Base-by-base conservation (phyloP, 2,329 filamentous ascomycete species). In the Lasiodiplodia theobromae region DNA sequence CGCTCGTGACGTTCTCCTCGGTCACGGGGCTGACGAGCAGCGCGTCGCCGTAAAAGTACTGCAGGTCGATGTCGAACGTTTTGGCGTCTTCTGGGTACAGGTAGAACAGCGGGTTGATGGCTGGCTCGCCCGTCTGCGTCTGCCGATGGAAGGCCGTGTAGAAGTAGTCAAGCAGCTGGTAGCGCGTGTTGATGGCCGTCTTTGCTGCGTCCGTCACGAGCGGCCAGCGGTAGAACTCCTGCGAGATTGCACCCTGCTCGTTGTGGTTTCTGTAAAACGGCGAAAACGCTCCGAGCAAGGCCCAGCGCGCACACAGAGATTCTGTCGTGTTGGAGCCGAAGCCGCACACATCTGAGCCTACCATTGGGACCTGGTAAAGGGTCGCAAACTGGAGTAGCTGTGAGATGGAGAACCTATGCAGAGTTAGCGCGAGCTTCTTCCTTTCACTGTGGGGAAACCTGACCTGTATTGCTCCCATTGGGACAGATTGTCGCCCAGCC, bases 181-280 rank as follows among this genome's bases (percentile, higher is more conserved):
- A 94, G n/a, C 92, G 86, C 58, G 89, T 88, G 37, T 86, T 86
- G 73, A 94, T 93, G 21, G 89, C 90, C 69, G 87, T 89, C 67
- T 85, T 86, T 0, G 91, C 91, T 0, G 90, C 89, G 10, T 85
- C 80, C 0, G 90, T 83, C 5, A 92, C 90, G 1, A 82, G 79
- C 0, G 83, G 80, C 89, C 90, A 94, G 56, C 83, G 86, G 78
- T 94, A 95, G 77, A 92, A 91, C 75, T 94, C 92, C 74, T 94
- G 92, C 3, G 78, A 76, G n/a, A 86, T 82, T 3, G 78, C 77
- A 38, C 79, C 77, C 52, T 84, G 77, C 34, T 84, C 82, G 69
- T 91, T 90, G 81, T 94, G 92, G 77, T 93, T 90, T 49, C 92
- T 89, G 81, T 89, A 93, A 82, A 94, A 94, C 0, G 91, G 89